A percentile compares a stretch with the other conserved stretches of the same genome.
These are phyloP conservation scores for Diaporthe sp. DNA, from an alignment of 2,329 filamentous ascomycete species.

Conservation along the genomic window DNA sequence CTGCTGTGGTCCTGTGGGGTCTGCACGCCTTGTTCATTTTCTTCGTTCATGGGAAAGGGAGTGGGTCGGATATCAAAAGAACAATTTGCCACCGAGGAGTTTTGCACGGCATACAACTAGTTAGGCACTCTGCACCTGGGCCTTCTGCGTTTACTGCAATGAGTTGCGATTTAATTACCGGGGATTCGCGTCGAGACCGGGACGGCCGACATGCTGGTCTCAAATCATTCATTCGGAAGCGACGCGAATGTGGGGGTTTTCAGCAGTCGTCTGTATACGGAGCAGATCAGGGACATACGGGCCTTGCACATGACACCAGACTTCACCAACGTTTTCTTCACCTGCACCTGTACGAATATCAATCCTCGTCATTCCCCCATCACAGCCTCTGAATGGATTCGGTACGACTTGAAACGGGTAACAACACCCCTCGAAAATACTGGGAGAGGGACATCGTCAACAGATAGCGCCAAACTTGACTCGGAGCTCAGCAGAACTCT, in stretches of 20 bases:
- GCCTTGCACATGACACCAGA: constrained; percentile 33
- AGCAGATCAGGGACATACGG: constrained; percentile 27
- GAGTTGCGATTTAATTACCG: constrained; percentile 33
- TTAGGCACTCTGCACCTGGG: constrained; percentile 37
- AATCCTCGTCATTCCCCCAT: constrained; percentile 29
- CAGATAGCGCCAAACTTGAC: constrained; percentile 38
- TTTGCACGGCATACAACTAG: constrained; percentile 33
- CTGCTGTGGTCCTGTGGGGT: constrained; percentile 31
- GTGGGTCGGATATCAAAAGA: constrained; percentile 34
- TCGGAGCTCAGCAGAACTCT: constrained; percentile 37
- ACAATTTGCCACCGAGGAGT: constrained; percentile 34
- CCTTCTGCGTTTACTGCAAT: constrained; percentile 34
- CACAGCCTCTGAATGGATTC: constrained; percentile 33
- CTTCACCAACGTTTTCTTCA: constrained; percentile 33
- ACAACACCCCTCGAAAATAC: constrained; percentile 32
- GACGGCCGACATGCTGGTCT: constrained; percentile 31
- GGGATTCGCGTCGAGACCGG: constrained; percentile 32
- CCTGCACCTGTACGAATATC: constrained; percentile 37
- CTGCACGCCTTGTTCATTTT: constrained; percentile 30
- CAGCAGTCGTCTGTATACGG: constrained; percentile 30
- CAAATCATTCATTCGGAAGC: constrained; percentile 29
- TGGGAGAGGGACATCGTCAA: constrained; percentile 34
- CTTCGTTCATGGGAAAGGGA: constrained; percentile 33
- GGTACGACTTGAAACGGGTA: constrained; percentile 33
- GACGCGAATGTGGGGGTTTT: constrained; percentile 28